Percentiles rank a stretch among this genome's conserved stretches.
Evolutionary conservation across 441 rosid genomes (phyloP).

Genomic region (Bruguiera hainesii): DNA sequence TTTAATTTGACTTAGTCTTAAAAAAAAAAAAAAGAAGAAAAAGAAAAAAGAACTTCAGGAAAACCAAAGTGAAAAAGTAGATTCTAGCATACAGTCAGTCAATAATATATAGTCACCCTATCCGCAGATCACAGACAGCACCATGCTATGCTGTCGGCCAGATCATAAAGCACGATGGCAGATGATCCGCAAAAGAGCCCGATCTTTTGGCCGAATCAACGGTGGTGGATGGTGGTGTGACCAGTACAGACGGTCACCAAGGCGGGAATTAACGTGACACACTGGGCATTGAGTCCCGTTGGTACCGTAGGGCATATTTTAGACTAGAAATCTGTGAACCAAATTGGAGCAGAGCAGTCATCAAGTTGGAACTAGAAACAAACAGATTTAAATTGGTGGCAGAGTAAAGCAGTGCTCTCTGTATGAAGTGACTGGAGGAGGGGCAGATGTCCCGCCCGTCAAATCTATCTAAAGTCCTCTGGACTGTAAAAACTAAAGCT

Average conservation of each 20-base stretch:
- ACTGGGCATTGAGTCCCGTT: not conserved
- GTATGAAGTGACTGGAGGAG: slow-evolving; percentile 57
- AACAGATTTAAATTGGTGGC: slow-evolving; percentile 32
- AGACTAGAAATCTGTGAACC: slow-evolving; percentile 27
- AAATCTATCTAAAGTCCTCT: slow-evolving; percentile 40
- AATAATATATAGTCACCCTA: no score
- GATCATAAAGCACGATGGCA: slow-evolving; percentile 30
- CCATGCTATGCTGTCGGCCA: not conserved
- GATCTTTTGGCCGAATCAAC: slow-evolving; percentile 20
- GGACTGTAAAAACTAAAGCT: slow-evolving; percentile 28
- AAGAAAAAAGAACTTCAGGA: no score
- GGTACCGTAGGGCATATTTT: not conserved
- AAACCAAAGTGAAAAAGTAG: no score
- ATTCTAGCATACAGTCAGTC: no score
- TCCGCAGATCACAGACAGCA: no score
- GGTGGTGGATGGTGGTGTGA: slow-evolving; percentile 41
- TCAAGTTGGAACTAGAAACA: slow-evolving; percentile 32
- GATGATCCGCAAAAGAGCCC: slow-evolving; percentile 33
- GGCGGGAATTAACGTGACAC: not conserved
- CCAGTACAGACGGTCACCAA: slow-evolving; percentile 25
- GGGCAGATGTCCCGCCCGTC: slow-evolving; percentile 47
- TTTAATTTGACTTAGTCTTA: no score
- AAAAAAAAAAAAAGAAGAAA: no score
- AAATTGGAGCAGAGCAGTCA: slow-evolving; percentile 22
- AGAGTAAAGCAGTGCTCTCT: slow-evolving; percentile 29